phyloP scores from a whole-genome alignment of 768 basidiomycete species.

The Tricholoma matsutake region DNA sequence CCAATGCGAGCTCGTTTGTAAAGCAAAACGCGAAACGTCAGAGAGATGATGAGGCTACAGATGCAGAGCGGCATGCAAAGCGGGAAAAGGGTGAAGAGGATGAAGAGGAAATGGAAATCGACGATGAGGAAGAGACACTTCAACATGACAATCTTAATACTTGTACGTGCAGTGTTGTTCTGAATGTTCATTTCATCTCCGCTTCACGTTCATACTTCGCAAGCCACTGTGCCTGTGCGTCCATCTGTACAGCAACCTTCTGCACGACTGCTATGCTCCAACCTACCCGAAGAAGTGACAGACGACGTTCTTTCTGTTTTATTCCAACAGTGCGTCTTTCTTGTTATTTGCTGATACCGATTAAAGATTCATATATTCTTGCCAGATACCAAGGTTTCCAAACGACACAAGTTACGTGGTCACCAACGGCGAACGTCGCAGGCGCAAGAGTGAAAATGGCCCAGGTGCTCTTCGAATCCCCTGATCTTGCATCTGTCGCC shows the following conservation, averaged over 20 bases:
- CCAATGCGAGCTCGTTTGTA: slow-evolving; percentile 50
- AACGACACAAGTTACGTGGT: slow-evolving; percentile 63
- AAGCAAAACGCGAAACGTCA: slow-evolving; percentile 58
- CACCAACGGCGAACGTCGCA: slow-evolving; percentile 63
- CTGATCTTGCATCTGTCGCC: slow-evolving; percentile 72
- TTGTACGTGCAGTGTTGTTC: slow-evolving; percentile 42
- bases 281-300: slow-evolving; percentile 88
- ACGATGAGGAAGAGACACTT: slow-evolving; percentile 74
- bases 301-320: slow-evolving; percentile 82
- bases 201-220: slow-evolving; percentile 28
- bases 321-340: slow-evolving; percentile 80
- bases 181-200: slow-evolving; percentile 22
- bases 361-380: slow-evolving; percentile 2
- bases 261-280: slow-evolving; percentile 70
- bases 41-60: slow-evolving; percentile 59
- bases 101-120: slow-evolving; percentile 93
- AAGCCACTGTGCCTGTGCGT: slow-evolving; percentile 41
- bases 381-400: slow-evolving; percentile 82
- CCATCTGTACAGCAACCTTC: slow-evolving; percentile 53
- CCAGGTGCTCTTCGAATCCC: slow-evolving; percentile 72
- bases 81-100: slow-evolving; percentile 70
- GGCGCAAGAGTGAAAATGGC: slow-evolving; percentile 76
- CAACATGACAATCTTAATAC: slow-evolving; percentile 35
- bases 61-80: slow-evolving; percentile 58
- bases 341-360: slow-evolving; percentile 2